A percentile compares a stretch with the other conserved stretches of the same genome.
phyloP scores from a whole-genome alignment of 257 asterid species.

The Solanum chmielewskii region DNA sequence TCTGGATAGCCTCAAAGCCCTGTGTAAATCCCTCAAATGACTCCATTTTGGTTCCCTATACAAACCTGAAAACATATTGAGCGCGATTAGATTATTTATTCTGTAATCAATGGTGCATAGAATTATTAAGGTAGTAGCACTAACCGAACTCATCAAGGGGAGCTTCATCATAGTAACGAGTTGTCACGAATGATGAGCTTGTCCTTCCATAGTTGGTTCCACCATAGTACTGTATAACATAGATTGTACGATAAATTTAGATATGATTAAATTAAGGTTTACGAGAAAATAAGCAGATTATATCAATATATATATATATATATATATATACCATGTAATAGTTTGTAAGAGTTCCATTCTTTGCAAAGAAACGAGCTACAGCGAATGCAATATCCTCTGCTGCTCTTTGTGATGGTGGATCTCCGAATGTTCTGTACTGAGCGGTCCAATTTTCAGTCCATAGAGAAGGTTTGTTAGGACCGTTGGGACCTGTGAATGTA shows the following conservation, averaged over 20 bases:
- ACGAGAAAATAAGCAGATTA: neutral
- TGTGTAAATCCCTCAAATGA: constrained; percentile 54
- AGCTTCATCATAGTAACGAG: constrained; percentile 80
- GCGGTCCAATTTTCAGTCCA: constrained; percentile 64
- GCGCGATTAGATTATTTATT: neutral
- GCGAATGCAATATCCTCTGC: constrained; percentile 65
- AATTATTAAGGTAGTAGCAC: neutral
- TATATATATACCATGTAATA: constrained; percentile 47
- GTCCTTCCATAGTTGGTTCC: constrained; percentile 82
- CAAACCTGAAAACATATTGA: constrained; percentile 26
- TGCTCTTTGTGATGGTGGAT: constrained; percentile 60
- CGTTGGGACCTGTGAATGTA: constrained; percentile 78
- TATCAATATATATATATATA: no score
- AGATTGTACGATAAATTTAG: neutral
- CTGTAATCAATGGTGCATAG: neutral
- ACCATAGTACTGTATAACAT: constrained; percentile 47
- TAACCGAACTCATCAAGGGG: constrained; percentile 76
- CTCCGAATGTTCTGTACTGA: constrained; percentile 52
- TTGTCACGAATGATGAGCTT: constrained; percentile 56
- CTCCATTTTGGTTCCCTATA: constrained; percentile 64
- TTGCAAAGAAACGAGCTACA: constrained; percentile 57
- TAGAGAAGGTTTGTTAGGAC: constrained; percentile 75
- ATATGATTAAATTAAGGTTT: neutral
- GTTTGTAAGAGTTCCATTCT: constrained; percentile 61
- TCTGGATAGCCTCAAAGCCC: constrained; percentile 48